Conservation (phyloP, 176 grass and related monocot species). For the Musa itinerans region DNA sequence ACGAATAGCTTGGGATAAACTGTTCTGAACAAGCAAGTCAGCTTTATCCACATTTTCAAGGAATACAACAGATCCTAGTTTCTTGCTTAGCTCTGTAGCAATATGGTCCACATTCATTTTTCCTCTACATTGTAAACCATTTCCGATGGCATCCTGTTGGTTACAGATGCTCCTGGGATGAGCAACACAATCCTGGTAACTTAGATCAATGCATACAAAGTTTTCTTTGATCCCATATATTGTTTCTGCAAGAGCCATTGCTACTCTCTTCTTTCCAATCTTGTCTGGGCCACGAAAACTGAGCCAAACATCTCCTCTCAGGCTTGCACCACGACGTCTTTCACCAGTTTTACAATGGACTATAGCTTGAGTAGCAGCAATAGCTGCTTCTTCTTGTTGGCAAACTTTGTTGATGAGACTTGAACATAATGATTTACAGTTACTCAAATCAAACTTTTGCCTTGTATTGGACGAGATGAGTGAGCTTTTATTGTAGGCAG, state of each 20-base stretch:
- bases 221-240: slow-evolving; percentile 42
- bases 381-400: slow-evolving; percentile 79
- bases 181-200: slow-evolving; percentile 30
- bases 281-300: slow-evolving; percentile 65
- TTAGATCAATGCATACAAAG: slow-evolving; percentile 63
- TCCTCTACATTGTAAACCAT: slow-evolving; percentile 45
- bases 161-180: background rate
- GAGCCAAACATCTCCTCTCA: slow-evolving; percentile 70
- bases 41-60: slow-evolving; percentile 73
- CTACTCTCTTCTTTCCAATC: slow-evolving; percentile 52
- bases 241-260: slow-evolving; percentile 59
- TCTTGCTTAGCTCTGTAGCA: slow-evolving; percentile 54
- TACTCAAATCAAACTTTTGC: slow-evolving; percentile 35
- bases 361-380: slow-evolving; percentile 43
- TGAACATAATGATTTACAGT: slow-evolving; percentile 59
- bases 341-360: slow-evolving; percentile 28
- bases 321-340: slow-evolving; percentile 30
- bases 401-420: slow-evolving; percentile 60
- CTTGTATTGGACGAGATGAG: background rate
- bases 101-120: slow-evolving; percentile 59
- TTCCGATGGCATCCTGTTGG: background rate
- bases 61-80: slow-evolving; percentile 50
- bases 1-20: slow-evolving; percentile 39
- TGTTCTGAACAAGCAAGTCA: slow-evolving; percentile 47
- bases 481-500: background rate